Conservation (phyloP, 805 yeast genomes). For the Suhomyces sp. region DNA sequence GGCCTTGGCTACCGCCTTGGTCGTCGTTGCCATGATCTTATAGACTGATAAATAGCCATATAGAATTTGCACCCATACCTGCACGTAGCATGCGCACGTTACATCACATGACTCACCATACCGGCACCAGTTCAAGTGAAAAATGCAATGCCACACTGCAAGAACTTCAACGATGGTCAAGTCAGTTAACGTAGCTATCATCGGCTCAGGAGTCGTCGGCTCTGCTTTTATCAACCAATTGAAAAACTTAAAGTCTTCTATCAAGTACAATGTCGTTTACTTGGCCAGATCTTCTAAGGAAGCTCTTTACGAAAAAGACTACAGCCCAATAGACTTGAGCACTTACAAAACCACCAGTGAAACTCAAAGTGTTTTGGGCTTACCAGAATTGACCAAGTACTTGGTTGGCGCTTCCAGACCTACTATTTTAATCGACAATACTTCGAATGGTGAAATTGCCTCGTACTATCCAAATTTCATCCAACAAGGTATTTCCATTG, state of each 20-base stretch:
- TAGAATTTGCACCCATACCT: neutral
- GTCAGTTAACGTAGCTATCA: conserved; percentile 45
- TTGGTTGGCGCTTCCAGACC: conserved; percentile 69
- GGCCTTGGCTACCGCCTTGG: neutral
- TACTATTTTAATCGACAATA: conserved; percentile 87
- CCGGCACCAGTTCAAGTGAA: conserved; percentile 1
- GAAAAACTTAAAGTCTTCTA: conserved; percentile 53
- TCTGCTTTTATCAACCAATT: conserved; percentile 85
- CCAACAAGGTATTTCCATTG: conserved; percentile 79
- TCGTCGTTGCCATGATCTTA: conserved; percentile 1
- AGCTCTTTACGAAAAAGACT: conserved; percentile 67
- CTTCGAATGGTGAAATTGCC: conserved; percentile 80
- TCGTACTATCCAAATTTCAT: conserved; percentile 72
- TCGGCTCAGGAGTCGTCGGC: conserved; percentile 93
- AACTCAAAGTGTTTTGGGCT: conserved; percentile 48
- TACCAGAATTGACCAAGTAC: conserved; percentile 57
- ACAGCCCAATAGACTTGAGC: conserved; percentile 63
- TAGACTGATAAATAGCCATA: neutral
- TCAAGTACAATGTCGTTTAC: conserved; percentile 72
- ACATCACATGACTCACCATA: neutral
- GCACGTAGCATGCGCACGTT: neutral
- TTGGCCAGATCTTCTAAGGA: conserved; percentile 69
- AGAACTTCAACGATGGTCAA: conserved; percentile 16
- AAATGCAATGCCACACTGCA: neutral
- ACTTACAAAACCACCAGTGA: conserved; percentile 53